A percentile compares a stretch with the other conserved stretches of the same genome.
Conservation (phyloP, 345 rosid genomes). For the Carallia brachiata region DNA sequence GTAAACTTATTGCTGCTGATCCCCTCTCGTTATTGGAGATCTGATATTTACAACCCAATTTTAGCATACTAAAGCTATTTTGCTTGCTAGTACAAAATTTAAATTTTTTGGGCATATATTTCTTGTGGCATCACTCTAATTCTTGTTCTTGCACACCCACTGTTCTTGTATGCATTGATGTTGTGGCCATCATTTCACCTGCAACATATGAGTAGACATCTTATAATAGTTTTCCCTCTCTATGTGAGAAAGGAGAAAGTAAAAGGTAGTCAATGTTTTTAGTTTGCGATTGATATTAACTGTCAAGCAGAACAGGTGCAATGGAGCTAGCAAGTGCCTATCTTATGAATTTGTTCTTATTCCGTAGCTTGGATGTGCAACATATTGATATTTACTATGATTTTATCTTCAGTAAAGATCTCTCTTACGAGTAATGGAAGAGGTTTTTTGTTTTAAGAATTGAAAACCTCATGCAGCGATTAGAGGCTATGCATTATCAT, state of each 20-base stretch:
- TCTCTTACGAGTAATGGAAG: background rate
- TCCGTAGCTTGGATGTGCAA: background rate
- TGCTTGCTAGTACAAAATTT: background rate
- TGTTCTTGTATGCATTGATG: too few species aligned
- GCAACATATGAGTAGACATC: too few species aligned
- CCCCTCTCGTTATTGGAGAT: background rate
- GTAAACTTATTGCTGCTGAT: background rate
- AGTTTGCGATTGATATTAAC: background rate
- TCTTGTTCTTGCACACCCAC: background rate
- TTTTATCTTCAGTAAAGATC: background rate
- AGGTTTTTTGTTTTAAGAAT: background rate
- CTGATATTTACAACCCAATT: background rate
- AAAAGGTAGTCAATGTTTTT: background rate
- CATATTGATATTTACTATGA: background rate
- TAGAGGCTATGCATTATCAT: conserved; percentile 96
- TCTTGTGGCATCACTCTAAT: background rate
- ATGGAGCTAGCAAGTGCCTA: background rate
- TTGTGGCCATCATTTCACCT: too few species aligned
- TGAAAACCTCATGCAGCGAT: conserved; percentile 67
- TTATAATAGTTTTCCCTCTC: background rate
- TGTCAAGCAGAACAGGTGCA: background rate
- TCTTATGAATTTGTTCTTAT: background rate
- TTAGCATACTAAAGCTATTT: background rate
- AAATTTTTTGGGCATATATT: background rate
- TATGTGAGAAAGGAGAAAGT: background rate